Evolutionary conservation across 2,329 filamentous ascomycete genomes (phyloP), one percentile per base, ranked within the genome.

Genomic region (Pestalotiopsis fici): DNA sequence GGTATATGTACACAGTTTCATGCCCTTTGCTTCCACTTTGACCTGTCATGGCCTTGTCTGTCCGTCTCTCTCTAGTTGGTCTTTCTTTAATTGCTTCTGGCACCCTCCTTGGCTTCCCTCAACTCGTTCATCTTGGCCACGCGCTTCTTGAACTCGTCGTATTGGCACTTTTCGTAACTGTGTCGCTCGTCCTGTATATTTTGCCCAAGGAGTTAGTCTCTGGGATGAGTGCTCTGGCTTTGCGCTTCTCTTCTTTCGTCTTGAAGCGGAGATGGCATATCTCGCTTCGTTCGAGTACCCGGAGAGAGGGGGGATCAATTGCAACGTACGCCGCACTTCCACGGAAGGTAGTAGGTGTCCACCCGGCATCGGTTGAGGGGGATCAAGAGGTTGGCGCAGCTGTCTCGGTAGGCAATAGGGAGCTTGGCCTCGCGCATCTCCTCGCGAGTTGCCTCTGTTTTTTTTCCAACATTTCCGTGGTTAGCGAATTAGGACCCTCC

Each of bases 61-160:
- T n/a, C n/a, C n/a, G n/a, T n/a, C n/a, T n/a, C n/a, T n/a, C n/a
- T n/a, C n/a, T n/a, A n/a, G n/a, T 35, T 35, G 6, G 31, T 35
- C 31, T 11, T 35, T 25, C 25, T 50, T 39, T 64, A 97, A 83
- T 97, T 98, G 87, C 93, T 97, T 81, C 95, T 89, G 76, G 88
- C 90, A 69, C 93, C 94, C 68, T 84, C 89, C 88, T 97, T 97
- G 69, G 93, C 90, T 73, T 90, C 95, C 78, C 94, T 89, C 78
- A 99, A 83, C 86, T 99, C 95, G 76, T 98, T 90, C 96, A 99
- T 99, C 90, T 97, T 98, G 78, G 92, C 93, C 72, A 99, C 96
- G 68, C 96, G 91, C 88, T 95, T 94, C 90, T 97, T 97, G 87
- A 99, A 99, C 81, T 98, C 96, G 72, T 93, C 93, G 83, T 99